Base-by-base conservation (phyloP, 2,329 filamentous ascomycete genomes). In the Neofusicoccum cordaticola region DNA sequence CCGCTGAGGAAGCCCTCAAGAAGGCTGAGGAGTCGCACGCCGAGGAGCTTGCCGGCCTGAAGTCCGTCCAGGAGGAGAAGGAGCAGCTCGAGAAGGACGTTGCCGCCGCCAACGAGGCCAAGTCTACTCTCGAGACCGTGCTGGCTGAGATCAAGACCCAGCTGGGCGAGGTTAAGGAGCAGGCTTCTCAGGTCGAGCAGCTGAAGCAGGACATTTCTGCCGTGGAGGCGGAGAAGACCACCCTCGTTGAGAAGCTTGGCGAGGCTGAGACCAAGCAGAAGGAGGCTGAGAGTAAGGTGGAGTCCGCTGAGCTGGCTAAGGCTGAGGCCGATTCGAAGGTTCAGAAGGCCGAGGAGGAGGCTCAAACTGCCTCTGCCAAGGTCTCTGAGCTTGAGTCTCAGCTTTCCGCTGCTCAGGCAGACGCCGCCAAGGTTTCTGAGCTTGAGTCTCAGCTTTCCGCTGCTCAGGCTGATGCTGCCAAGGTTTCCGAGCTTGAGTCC, bases 401-500 rank as follows among this genome's bases (percentile, higher is more conserved):
- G 31, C 37, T 64, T 11, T 19, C 41, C 8, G 52, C 62, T 5
- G 31, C 62, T 11, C 37, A 39, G 7, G 37, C 48, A 8, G 50
- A 19, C 3, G 61, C 19, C 12, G 61, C 35, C 61, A 56, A 53
- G 61, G 47, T 48, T n/a, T 51, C 44, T 12, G 47, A 62, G 17
- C 27, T 45, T 4, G 56, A 61, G 17, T 39, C 37, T 2, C 37
- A 39, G 1, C 13, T 39, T 11, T 39, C 37, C 11, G 8, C 37
- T 15, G 37, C 37, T 2, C 37, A 70, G 69, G 67, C 70, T 15
- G 66, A 72, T 7, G 64, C 66, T 9, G 66, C 68, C 12, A 73
- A 72, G 69, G 69, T 74, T 48, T 63, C 70, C 3, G 70, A 71
- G 45, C 56, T 65, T 11, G 63, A 61, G 39, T 48, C 41, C 2